Evolutionary conservation across 495 filamentous ascomycete species (phyloP).

Genomic region (Annulohypoxylon nitens): DNA sequence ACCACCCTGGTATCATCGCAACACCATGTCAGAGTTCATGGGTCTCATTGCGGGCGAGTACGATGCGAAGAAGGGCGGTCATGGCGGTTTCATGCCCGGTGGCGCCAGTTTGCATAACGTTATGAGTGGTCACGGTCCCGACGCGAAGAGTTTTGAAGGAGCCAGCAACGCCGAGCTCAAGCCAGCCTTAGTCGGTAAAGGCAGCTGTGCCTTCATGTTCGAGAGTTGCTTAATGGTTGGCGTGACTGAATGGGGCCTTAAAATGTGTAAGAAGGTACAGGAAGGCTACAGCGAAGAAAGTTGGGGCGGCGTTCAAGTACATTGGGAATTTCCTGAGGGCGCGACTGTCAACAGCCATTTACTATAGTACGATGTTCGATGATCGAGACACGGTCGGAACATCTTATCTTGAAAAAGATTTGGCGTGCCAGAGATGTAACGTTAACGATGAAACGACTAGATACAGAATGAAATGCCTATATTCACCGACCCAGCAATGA

Average conservation of each 20-base stretch:
- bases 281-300: constrained; percentile 85
- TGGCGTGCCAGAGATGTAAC: neutral
- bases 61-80: constrained; percentile 63
- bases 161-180: constrained; percentile 67
- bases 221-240: constrained; percentile 86
- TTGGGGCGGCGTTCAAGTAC: constrained; percentile 82
- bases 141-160: constrained; percentile 74
- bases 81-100: constrained; percentile 70
- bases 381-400: neutral
- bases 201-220: constrained; percentile 76
- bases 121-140: constrained; percentile 71
- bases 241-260: constrained; percentile 91
- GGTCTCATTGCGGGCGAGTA: constrained; percentile 77
- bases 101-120: constrained; percentile 70
- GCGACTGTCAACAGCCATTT: constrained; percentile 45
- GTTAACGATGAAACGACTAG: neutral
- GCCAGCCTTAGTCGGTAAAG: constrained; percentile 67
- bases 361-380: constrained; percentile 24
- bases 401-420: neutral
- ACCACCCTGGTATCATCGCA: constrained; percentile 86
- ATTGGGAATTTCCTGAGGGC: constrained; percentile 74
- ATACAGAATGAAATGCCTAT: neutral
- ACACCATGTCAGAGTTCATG: constrained; percentile 89
- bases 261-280: constrained; percentile 87
- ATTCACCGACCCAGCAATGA: neutral